Conservation (phyloP, 257 asterid species). For the Scutellaria baicalensis region DNA sequence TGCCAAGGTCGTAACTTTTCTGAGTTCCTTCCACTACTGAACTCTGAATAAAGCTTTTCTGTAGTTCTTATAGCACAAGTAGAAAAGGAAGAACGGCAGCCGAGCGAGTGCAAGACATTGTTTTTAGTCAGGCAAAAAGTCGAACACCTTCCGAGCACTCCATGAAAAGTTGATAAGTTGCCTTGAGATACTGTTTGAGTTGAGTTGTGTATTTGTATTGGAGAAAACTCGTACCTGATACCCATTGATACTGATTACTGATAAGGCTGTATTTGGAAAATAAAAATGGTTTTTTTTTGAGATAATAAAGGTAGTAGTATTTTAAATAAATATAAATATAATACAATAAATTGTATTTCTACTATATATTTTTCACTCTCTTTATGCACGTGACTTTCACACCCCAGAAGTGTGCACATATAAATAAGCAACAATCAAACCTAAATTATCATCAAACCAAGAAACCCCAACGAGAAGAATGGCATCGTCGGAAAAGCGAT, state of each 20-base stretch:
- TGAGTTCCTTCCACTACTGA: background rate
- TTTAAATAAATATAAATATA: too few relatives aligned
- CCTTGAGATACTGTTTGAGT: conserved; percentile 15
- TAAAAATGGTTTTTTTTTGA: too few relatives aligned
- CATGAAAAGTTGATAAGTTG: conserved; percentile 17
- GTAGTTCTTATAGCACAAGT: conserved; percentile 22
- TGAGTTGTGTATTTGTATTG: conserved; percentile 26
- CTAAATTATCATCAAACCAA: background rate
- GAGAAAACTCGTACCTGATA: conserved; percentile 36
- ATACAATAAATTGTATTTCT: too few relatives aligned
- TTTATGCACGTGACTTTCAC: too few relatives aligned
- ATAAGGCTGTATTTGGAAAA: too few relatives aligned
- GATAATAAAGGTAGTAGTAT: too few relatives aligned
- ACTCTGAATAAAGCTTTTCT: conserved; percentile 10
- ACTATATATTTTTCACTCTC: too few relatives aligned
- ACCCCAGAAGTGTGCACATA: too few relatives aligned
- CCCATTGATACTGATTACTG: background rate
- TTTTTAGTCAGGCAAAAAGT: conserved; percentile 23
- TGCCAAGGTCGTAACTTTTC: conserved; percentile 12
- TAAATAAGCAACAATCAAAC: background rate
- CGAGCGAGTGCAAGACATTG: conserved; percentile 8
- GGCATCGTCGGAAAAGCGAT: conserved; percentile 76
- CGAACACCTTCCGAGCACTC: conserved; percentile 29
- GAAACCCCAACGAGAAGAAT: background rate
- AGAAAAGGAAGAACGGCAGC: conserved; percentile 16